phyloP scores from a whole-genome alignment of 2,329 filamentous ascomycete species.

The Ceratocystis ficicola region DNA sequence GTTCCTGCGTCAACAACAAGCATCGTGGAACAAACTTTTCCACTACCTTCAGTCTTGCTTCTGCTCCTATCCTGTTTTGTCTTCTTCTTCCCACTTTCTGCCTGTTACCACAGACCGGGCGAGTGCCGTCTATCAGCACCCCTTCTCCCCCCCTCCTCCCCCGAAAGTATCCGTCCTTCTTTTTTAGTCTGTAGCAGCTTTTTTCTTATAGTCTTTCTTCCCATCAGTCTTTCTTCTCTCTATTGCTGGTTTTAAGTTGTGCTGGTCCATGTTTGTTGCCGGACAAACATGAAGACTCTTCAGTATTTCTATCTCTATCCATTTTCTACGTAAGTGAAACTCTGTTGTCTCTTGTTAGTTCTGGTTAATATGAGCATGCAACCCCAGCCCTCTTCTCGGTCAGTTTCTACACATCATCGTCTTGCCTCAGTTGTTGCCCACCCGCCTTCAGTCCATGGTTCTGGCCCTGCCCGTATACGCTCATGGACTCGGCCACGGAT shows the following conservation, averaged over 20 bases:
- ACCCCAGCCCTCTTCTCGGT: neutral
- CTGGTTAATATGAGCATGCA: neutral
- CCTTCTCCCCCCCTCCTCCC: neutral
- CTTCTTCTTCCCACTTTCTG: neutral
- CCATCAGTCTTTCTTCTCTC: neutral
- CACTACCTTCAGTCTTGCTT: neutral
- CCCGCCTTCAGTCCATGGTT: neutral
- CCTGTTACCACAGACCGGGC: neutral
- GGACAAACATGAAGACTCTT: conserved; percentile 14
- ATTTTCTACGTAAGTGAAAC: conserved; percentile 2
- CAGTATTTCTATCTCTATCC: conserved; percentile 10
- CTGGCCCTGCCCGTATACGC: neutral
- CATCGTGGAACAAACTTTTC: neutral
- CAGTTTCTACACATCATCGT: neutral
- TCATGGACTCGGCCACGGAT: neutral
- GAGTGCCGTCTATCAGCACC: neutral
- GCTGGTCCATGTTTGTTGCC: neutral
- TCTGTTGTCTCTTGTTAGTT: neutral
- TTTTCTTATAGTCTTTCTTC: neutral
- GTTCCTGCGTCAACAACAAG: conserved; percentile 4
- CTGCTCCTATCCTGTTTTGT: neutral
- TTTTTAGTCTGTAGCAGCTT: neutral
- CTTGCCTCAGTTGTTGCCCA: neutral
- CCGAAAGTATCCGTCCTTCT: neutral
- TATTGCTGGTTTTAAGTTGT: neutral